phyloP scores from a whole-genome alignment of 768 basidiomycete species.

The Suillus clintonianus region DNA sequence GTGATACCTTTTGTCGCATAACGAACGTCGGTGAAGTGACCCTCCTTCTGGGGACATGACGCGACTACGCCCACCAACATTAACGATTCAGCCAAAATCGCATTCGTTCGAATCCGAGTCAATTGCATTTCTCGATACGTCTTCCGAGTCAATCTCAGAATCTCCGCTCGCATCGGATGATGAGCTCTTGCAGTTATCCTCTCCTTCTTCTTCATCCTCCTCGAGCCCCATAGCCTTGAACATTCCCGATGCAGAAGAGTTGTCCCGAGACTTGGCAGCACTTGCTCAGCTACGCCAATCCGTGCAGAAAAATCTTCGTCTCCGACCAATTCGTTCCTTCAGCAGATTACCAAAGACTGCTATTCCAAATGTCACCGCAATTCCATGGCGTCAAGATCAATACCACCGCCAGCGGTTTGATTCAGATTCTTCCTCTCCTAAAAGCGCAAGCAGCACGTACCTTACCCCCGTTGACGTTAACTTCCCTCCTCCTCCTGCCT shows the following conservation, averaged over 20 bases:
- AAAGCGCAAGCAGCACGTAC: constrained; percentile 52
- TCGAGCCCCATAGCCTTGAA: constrained; percentile 19
- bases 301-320: constrained; percentile 75
- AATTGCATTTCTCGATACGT: constrained; percentile 33
- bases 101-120: constrained; percentile 37
- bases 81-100: constrained; percentile 40
- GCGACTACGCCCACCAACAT: constrained; percentile 53
- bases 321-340: constrained; percentile 73
- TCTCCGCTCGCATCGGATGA: constrained; percentile 26
- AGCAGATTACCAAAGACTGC: constrained; percentile 50
- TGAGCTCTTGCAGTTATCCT: constrained; percentile 25
- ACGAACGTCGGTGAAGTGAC: not conserved
- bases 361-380: constrained; percentile 7
- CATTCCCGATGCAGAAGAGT: constrained; percentile 47
- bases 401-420: constrained; percentile 6
- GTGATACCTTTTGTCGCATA: not conserved
- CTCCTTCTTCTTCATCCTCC: constrained; percentile 30
- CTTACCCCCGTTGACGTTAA: constrained; percentile 51
- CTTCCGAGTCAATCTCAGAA: constrained; percentile 17
- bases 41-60: constrained; percentile 19
- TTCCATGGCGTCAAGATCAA: constrained; percentile 1
- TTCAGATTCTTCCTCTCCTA: constrained; percentile 35
- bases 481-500: constrained; percentile 29
- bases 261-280: constrained; percentile 65
- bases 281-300: constrained; percentile 70